Evolutionary conservation across 805 yeast genomes (phyloP), one percentile per base, ranked within the genome.

Genomic region (Suhomyces sp.): DNA sequence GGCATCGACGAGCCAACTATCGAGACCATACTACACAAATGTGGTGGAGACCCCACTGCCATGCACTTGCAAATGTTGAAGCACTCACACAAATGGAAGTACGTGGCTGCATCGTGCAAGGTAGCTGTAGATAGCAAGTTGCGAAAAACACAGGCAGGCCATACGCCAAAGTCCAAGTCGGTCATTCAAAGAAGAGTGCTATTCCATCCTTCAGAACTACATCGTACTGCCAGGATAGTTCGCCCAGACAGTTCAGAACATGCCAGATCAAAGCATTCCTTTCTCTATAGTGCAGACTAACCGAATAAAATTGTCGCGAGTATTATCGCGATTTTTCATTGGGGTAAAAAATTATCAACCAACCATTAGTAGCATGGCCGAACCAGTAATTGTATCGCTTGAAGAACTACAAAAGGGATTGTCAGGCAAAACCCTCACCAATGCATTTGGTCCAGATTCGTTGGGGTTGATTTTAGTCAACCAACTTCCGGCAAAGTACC

Each of bases 361-460:
- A 31, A 31, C 13, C 5, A 13, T 6, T 5, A 6, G 4, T 31
- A 31, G 4, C 12, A 35, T 37, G 41, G 41, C 40, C 7, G 49
- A 47, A 12, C 69, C 77, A 3, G 75, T 74, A 0, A 53, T 47
- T 0, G 77, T 73, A 0, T 55, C 69, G 1, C 55, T 73, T 0
- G 49, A 56, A 22, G 68, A 68, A 33, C 65, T 77, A 24, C 22
- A 58, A 24, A 15, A 57, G 0, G 80, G 79, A 1, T 56, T 64
- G 2, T 65, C 61, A 3, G 69, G 69, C 44, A 45, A 57, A 1
- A 52, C 56, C 4, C 65, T 82, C 35, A 63, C 67, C 4, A 52
- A 62, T 8, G 85, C 86, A 1, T 82, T 82, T 64, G 87, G 85
- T 0, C 76, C 77, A 2, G 71, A 79, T 31, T 80, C 85, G 0